Conservation (phyloP, 768 basidiomycete species). For the Suillus luteus region DNA sequence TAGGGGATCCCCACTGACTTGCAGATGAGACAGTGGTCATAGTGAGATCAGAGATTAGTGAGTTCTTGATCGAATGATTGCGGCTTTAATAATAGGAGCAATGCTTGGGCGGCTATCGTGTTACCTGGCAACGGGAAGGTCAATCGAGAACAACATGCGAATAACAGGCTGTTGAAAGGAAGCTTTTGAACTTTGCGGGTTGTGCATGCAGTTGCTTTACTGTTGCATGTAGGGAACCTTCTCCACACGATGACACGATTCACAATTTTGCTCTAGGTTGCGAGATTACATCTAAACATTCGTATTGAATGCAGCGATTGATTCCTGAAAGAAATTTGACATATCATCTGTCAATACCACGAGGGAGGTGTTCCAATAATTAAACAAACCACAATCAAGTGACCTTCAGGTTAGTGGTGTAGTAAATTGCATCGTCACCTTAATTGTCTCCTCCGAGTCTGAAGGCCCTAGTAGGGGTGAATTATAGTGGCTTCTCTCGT, state of each 20-base stretch:
- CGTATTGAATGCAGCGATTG: conserved; percentile 27
- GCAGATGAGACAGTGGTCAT: conserved; percentile 5
- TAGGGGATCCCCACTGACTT: conserved; percentile 22
- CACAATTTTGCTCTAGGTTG: background rate
- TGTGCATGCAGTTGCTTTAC: background rate
- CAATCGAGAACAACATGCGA: background rate
- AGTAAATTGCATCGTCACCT: background rate
- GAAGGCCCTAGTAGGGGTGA: conserved; percentile 13
- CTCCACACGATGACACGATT: background rate
- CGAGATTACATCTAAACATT: conserved; percentile 19
- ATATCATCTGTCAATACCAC: background rate
- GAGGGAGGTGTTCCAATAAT: conserved; percentile 15
- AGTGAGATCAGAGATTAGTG: background rate
- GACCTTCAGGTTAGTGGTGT: conserved; percentile 14
- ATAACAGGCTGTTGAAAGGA: background rate
- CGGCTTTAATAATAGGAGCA: background rate
- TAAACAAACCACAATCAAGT: background rate
- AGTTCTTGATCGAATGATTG: background rate
- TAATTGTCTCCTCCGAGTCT: background rate
- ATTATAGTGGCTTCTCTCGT: conserved; percentile 10
- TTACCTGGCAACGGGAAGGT: background rate
- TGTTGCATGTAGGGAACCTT: background rate
- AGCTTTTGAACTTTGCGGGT: background rate
- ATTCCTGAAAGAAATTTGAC: conserved; percentile 15
- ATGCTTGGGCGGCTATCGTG: background rate